Evolutionary conservation across 73 alveolate genomes (phyloP), one percentile per base, ranked within the genome.

Genomic region (Paramecium octaurelia): DNA sequence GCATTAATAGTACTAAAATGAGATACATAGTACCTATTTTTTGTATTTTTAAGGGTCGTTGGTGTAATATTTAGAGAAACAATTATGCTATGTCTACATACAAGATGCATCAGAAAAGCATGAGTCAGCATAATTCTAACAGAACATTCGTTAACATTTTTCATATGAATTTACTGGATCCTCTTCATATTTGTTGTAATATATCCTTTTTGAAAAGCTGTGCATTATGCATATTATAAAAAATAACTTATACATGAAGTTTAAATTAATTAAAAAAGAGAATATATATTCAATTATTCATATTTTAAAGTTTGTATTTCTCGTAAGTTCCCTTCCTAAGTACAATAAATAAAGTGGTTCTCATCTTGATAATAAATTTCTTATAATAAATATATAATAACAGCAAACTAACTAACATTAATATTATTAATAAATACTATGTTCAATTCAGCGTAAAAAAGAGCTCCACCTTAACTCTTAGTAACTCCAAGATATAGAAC

Each of bases 401-500:
- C 69, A 54, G 69, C n/a, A 54, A 54, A 18, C 34, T 54, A 54
- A 54, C 69, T 54, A 54, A 54, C 31, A 54, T 54, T 54, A 54
- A 54, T 54, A 54, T 54, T 54, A 54, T 4, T 54, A 54, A 54
- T 54, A 18, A 54, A 4, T 54, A 54, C 21, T 54, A 64, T 64
- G 84, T 64, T 64, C 46, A 34, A 34, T 64, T 64, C 84, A 31
- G 84, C 42, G 6, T 4, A 34, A 34, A 64, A 64, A 64, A 10
- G 84, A 24, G 21, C 24, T 11, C 84, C 84, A 11, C 84, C 84
- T 64, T 64, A 64, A 64, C 21, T 64, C 16, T 31, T 12, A 12
- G 84, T 64, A 11, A 64, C 84, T 27, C 84, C 84, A 23, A 64
- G 84, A 64, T 64, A 64, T 64, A 64, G 84, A 27, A 34, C 84